Evolutionary conservation across 164 flowering plant genomes (phyloP).

Genomic region (Akebia trifoliata): DNA sequence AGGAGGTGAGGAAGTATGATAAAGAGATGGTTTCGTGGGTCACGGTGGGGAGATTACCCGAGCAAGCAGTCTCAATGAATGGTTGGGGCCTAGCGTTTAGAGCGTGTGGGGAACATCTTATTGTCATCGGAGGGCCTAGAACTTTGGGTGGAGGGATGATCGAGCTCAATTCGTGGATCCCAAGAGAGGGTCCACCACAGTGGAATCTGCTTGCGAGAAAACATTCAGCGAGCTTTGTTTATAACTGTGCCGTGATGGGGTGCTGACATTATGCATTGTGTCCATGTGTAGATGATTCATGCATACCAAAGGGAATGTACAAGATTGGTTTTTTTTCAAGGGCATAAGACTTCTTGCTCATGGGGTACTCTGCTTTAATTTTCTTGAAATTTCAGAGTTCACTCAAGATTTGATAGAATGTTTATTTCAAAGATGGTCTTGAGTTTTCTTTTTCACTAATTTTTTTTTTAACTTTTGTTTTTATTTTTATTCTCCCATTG

Average conservation of each 20-base stretch:
- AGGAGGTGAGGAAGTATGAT: slow-evolving; percentile 69
- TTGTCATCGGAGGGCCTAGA: slow-evolving; percentile 90
- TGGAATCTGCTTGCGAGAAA: slow-evolving; percentile 73
- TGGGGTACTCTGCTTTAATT: slow-evolving; percentile 23
- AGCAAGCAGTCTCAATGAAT: slow-evolving; percentile 68
- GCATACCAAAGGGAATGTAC: slow-evolving; percentile 18
- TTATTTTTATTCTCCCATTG: slow-evolving; percentile 10
- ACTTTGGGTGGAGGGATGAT: slow-evolving; percentile 57
- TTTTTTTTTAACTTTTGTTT: slow-evolving; percentile 14
- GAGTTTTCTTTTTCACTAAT: slow-evolving; percentile 3
- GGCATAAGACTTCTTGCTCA: slow-evolving; percentile 25
- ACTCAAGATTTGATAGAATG: slow-evolving; percentile 19
- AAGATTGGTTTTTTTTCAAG: slow-evolving; percentile 25
- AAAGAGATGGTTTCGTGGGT: slow-evolving; percentile 49
- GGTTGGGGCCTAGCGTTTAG: slow-evolving; percentile 98
- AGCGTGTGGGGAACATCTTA: slow-evolving; percentile 80
- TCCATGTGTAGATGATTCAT: slow-evolving; percentile 13
- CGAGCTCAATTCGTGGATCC: slow-evolving; percentile 85
- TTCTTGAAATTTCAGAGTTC: slow-evolving; percentile 17
- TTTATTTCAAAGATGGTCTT: slow-evolving; percentile 13
- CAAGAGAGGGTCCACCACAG: slow-evolving; percentile 68
- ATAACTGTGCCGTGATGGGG: slow-evolving; percentile 37
- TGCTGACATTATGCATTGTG: slow-evolving; percentile 22
- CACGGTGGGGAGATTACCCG: slow-evolving; percentile 80
- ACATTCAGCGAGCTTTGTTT: slow-evolving; percentile 35